These are phyloP conservation scores for Tolypocladium endophyticum DNA, from an alignment of 2,329 filamentous ascomycete genomes.

Conservation along the genomic window DNA sequence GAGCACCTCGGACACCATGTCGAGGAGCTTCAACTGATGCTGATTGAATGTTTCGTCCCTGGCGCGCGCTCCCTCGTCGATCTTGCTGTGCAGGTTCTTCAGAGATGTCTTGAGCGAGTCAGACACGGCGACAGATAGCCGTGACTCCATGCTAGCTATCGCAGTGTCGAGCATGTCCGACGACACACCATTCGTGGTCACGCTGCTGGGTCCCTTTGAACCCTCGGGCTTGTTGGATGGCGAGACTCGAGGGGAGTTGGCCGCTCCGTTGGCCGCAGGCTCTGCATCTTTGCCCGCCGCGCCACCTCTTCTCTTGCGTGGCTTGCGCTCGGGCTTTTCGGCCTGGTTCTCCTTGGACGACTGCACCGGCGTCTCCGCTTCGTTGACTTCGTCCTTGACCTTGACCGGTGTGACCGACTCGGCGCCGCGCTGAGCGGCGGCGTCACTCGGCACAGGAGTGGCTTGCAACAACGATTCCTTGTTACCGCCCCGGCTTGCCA, in stretches of 20 bases:
- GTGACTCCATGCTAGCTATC: slow-evolving; percentile 41
- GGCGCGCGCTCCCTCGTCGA: slow-evolving; percentile 51
- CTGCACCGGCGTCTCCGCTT: slow-evolving; percentile 32
- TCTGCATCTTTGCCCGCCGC: slow-evolving; percentile 33
- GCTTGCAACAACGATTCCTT: slow-evolving; percentile 23
- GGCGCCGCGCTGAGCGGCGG: slow-evolving; percentile 15
- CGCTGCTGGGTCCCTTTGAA: slow-evolving; percentile 18
- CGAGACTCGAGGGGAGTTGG: slow-evolving; percentile 22
- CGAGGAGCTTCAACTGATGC: slow-evolving; percentile 43
- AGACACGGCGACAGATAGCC: slow-evolving; percentile 38
- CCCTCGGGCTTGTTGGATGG: slow-evolving; percentile 16
- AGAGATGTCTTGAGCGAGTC: slow-evolving; percentile 45
- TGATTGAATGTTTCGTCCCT: slow-evolving; percentile 41
- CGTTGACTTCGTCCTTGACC: slow-evolving; percentile 33
- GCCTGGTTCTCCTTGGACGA: slow-evolving; percentile 26
- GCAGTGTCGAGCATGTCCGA: slow-evolving; percentile 41
- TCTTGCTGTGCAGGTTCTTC: slow-evolving; percentile 49
- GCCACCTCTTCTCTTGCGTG: slow-evolving; percentile 56
- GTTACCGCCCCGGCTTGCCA: slow-evolving; percentile 20
- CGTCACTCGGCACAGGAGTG: slow-evolving; percentile 13
- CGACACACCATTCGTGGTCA: slow-evolving; percentile 19
- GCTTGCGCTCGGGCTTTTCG: slow-evolving; percentile 53
- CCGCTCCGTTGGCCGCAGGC: slow-evolving; percentile 29
- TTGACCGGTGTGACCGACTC: slow-evolving; percentile 25
- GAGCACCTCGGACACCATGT: slow-evolving; percentile 49